Percentiles rank a stretch among this genome's conserved stretches.
These are phyloP conservation scores for Fimicolochytrium jonesii DNA, from an alignment of 192 early-diverging fungal genomes.

Conservation along the genomic window DNA sequence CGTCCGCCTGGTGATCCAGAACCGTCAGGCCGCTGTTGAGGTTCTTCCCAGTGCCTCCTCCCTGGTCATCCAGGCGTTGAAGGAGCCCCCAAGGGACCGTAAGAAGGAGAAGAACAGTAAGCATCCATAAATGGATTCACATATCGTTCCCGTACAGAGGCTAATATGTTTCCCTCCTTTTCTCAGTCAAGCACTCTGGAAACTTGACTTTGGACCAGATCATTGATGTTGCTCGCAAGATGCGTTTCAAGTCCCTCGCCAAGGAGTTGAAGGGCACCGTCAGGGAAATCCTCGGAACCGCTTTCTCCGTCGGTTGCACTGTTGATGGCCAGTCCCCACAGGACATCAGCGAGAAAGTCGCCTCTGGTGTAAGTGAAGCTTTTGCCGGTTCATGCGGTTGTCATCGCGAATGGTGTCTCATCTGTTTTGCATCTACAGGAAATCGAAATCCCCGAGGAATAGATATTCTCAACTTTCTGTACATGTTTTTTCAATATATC, in stretches of 20 bases:
- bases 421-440: slow-evolving; percentile 16
- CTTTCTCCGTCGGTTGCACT: slow-evolving; percentile 93
- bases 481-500: no score
- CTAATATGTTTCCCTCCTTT: no score
- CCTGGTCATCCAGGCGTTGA: slow-evolving; percentile 93
- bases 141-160: no score
- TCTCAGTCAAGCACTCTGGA: slow-evolving; percentile 82
- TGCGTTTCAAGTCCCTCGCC: slow-evolving; percentile 92
- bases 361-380: slow-evolving; percentile 52
- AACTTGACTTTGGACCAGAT: slow-evolving; percentile 93
- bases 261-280: slow-evolving; percentile 93
- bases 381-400: background rate
- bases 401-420: background rate
- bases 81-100: slow-evolving; percentile 94
- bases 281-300: slow-evolving; percentile 94
- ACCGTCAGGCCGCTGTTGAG: slow-evolving; percentile 97
- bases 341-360: slow-evolving; percentile 81
- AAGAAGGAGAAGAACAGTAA: slow-evolving; percentile 99
- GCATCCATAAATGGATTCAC: no score
- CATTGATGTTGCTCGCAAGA: slow-evolving; percentile 92
- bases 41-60: slow-evolving; percentile 96
- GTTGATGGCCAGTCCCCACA: slow-evolving; percentile 93
- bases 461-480: slow-evolving; percentile 25
- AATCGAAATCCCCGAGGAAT: slow-evolving; percentile 39
- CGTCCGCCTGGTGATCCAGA: slow-evolving; percentile 97